phyloP scores from a whole-genome alignment of 345 rosid species.

The Noccaea bulbosa region DNA sequence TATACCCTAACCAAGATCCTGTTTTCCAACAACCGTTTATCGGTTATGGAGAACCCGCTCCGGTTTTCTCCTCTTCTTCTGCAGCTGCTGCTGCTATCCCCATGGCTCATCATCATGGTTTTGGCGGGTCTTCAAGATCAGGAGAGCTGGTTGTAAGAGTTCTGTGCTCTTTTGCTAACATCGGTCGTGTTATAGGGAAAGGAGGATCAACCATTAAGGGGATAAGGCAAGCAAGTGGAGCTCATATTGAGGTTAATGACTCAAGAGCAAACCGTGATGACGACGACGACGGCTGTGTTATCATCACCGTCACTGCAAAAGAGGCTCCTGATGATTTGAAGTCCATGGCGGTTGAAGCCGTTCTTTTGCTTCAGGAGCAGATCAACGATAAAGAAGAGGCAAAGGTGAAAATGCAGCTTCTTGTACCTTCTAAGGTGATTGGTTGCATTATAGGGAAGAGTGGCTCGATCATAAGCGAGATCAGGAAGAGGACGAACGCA shows the following conservation, averaged over 20 bases:
- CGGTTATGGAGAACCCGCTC: constrained; percentile 68
- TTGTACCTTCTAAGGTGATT: constrained; percentile 85
- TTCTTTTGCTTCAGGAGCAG: constrained; percentile 81
- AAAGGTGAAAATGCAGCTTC: constrained; percentile 63
- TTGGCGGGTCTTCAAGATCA: constrained; percentile 55
- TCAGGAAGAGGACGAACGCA: constrained; percentile 81
- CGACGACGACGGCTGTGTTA: constrained; percentile 69
- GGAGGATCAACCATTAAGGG: constrained; percentile 89
- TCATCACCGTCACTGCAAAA: constrained; percentile 64
- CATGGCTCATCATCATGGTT: constrained; percentile 56
- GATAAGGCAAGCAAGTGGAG: constrained; percentile 90
- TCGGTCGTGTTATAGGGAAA: constrained; percentile 97
- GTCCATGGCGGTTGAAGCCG: constrained; percentile 96
- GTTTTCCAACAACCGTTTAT: constrained; percentile 56
- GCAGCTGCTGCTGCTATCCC: constrained; percentile 66
- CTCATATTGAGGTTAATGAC: constrained; percentile 88
- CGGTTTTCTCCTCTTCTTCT: constrained; percentile 65
- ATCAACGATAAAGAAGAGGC: constrained; percentile 82
- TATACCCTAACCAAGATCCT: constrained; percentile 71
- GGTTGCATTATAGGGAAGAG: constrained; percentile 95
- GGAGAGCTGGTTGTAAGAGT: constrained; percentile 74
- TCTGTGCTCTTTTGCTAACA: constrained; percentile 75
- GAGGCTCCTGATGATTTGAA: constrained; percentile 94
- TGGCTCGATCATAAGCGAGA: constrained; percentile 91
- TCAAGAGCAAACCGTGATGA: constrained; percentile 64